Conservation (phyloP, 345 rosid species). For the Diplotaxis tenuifolia region DNA sequence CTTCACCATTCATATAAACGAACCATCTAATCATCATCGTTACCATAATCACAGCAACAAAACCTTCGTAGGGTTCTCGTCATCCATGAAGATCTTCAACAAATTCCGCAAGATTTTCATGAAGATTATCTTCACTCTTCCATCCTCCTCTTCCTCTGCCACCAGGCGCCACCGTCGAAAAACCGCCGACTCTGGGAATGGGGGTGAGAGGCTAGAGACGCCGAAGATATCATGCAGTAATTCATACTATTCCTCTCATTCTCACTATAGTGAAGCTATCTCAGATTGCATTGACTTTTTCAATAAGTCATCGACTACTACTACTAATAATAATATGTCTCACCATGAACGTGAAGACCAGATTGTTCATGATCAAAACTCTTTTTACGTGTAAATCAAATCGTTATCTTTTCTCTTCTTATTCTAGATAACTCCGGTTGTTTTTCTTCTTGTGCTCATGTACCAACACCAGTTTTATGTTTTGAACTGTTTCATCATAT, state of each 20-base stretch:
- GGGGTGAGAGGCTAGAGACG: slow-evolving; percentile 54
- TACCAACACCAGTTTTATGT: background rate
- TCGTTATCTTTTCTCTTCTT: background rate
- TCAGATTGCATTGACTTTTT: slow-evolving; percentile 93
- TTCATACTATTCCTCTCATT: slow-evolving; percentile 68
- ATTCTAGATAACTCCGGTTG: background rate
- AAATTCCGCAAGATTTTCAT: slow-evolving; percentile 66
- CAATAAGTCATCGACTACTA: slow-evolving; percentile 57
- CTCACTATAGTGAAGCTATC: slow-evolving; percentile 78
- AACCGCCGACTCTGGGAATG: background rate
- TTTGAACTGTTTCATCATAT: background rate
- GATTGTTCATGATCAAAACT: slow-evolving; percentile 5
- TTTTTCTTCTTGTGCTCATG: background rate
- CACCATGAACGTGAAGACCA: slow-evolving; percentile 21
- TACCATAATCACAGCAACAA: slow-evolving; percentile 17
- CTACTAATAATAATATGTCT: slow-evolving; percentile 1
- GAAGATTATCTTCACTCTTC: slow-evolving; percentile 53
- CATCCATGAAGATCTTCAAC: slow-evolving; percentile 68
- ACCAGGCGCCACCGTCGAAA: slow-evolving; percentile 18
- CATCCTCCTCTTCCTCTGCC: slow-evolving; percentile 31
- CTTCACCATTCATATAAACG: slow-evolving; percentile 43
- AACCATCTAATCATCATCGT: slow-evolving; percentile 12
- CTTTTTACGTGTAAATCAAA: slow-evolving; percentile 16
- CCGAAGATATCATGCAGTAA: slow-evolving; percentile 88
- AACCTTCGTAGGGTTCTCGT: slow-evolving; percentile 33